Evolutionary conservation across 1,139 yeast genomes (phyloP).

Genomic region (Casaregolazyma lundiana): DNA sequence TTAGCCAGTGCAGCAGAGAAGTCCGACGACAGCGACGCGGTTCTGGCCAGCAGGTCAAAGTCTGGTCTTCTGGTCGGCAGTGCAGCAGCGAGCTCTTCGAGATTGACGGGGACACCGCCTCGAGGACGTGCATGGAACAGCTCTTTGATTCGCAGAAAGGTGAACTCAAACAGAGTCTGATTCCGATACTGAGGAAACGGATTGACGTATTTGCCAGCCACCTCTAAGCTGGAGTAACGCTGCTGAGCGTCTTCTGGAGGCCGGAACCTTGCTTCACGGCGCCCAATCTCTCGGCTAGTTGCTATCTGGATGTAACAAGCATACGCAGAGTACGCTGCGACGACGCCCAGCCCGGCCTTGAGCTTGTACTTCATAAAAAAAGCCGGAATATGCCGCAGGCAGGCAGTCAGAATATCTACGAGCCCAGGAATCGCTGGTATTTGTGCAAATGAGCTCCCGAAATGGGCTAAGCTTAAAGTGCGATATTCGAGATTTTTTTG

Average conservation of each 20-base stretch:
- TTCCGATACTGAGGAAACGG: conserved; percentile 91
- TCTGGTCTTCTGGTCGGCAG: conserved; percentile 61
- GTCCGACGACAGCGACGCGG: conserved; percentile 7
- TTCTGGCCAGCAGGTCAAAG: conserved; percentile 41
- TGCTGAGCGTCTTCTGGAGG: conserved; percentile 26
- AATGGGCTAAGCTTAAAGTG: neutral
- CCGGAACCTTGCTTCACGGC: conserved; percentile 18
- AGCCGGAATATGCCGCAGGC: conserved; percentile 6
- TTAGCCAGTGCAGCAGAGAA: conserved; percentile 5
- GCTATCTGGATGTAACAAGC: conserved; percentile 57
- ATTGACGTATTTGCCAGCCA: conserved; percentile 80
- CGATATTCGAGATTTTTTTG: neutral
- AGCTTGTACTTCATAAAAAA: conserved; percentile 6
- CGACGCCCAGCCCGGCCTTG: conserved; percentile 6
- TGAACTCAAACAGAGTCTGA: conserved; percentile 83
- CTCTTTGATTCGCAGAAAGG: conserved; percentile 66
- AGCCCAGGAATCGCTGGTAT: neutral
- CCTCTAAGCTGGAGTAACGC: conserved; percentile 40
- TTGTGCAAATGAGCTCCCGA: neutral
- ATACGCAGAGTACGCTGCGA: conserved; percentile 57
- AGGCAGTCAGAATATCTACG: neutral
- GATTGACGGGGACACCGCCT: conserved; percentile 57
- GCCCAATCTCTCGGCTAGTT: conserved; percentile 50
- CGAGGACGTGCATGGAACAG: conserved; percentile 62
- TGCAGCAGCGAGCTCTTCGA: conserved; percentile 38